A percentile compares a stretch with the other conserved stretches of the same genome.
These are phyloP conservation scores for Hericium rajendrae DNA, from an alignment of 768 basidiomycete species.

Conservation along the genomic window DNA sequence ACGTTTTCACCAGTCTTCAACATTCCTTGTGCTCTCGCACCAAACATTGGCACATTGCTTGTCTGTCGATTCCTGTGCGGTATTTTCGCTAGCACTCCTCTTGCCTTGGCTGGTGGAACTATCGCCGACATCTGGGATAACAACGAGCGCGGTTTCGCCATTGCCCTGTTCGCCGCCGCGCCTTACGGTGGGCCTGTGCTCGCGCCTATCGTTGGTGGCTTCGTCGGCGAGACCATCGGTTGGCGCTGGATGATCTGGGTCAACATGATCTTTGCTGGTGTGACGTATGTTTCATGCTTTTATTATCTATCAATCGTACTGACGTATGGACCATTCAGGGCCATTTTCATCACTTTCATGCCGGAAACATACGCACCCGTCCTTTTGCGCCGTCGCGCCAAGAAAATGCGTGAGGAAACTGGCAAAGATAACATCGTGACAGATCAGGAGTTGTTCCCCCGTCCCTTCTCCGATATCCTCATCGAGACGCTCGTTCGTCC, in stretches of 20 bases:
- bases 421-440: slow-evolving; percentile 27
- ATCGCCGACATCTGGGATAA: slow-evolving; percentile 30
- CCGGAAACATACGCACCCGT: slow-evolving; percentile 41
- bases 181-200: slow-evolving; percentile 35
- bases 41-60: slow-evolving; percentile 31
- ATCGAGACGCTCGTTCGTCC: slow-evolving; percentile 33
- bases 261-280: slow-evolving; percentile 32
- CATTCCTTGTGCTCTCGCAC: slow-evolving; percentile 30
- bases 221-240: slow-evolving; percentile 29
- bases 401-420: slow-evolving; percentile 27
- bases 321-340: neutral
- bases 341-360: slow-evolving; percentile 20
- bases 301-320: neutral
- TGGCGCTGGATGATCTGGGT: slow-evolving; percentile 26
- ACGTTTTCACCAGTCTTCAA: slow-evolving; percentile 21
- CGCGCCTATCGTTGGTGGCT: slow-evolving; percentile 46
- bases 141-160: slow-evolving; percentile 30
- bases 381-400: slow-evolving; percentile 30
- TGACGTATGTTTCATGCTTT: slow-evolving; percentile 12
- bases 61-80: slow-evolving; percentile 34
- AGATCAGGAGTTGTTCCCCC: slow-evolving; percentile 32
- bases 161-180: slow-evolving; percentile 31
- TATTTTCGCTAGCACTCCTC: slow-evolving; percentile 27
- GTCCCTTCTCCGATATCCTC: slow-evolving; percentile 26
- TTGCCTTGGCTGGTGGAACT: slow-evolving; percentile 27